Percentiles rank a stretch among this genome's conserved stretches.
These are phyloP conservation scores for Scenedesmus sp. DNA, from an alignment of 163 green algal genomes.

Conservation along the genomic window DNA sequence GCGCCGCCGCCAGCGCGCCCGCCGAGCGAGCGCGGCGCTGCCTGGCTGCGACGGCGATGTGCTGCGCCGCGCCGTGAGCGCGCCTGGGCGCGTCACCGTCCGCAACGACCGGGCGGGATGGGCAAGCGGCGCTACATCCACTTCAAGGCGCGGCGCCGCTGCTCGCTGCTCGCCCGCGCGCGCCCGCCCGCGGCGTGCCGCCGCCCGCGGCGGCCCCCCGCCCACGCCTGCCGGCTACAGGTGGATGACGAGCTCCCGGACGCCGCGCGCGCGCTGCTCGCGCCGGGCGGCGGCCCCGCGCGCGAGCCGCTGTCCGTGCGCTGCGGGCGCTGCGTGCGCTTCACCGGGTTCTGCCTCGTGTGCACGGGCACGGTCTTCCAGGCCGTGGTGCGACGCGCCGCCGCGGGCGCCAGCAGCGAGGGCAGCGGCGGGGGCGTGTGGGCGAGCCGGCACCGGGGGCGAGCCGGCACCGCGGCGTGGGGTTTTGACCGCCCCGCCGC, in stretches of 20 bases:
- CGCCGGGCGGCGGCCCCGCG: neutral
- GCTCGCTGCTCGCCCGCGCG: neutral
- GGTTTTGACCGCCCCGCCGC: neutral
- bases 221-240: neutral
- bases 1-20: too few species aligned
- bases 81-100: too few species aligned
- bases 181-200: too few species aligned
- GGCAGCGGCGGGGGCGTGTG: too few species aligned
- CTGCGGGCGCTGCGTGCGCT: conserved; percentile 38
- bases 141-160: conserved; percentile 14
- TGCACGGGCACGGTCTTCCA: conserved; percentile 42
- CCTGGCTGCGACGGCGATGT: too few species aligned
- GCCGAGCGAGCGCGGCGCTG: too few species aligned
- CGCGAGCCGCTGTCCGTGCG: neutral
- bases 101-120: neutral
- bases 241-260: conserved; percentile 8
- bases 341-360: conserved; percentile 39
- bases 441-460: neutral
- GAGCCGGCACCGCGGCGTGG: neutral
- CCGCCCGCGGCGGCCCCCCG: too few species aligned
- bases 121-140: conserved; percentile 30
- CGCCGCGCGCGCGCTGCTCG: neutral
- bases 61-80: too few species aligned
- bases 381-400: conserved; percentile 10
- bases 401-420: too few species aligned